phyloP scores from a whole-genome alignment of 2,329 filamentous ascomycete species.

The Ploettnerulaceae sp. region DNA sequence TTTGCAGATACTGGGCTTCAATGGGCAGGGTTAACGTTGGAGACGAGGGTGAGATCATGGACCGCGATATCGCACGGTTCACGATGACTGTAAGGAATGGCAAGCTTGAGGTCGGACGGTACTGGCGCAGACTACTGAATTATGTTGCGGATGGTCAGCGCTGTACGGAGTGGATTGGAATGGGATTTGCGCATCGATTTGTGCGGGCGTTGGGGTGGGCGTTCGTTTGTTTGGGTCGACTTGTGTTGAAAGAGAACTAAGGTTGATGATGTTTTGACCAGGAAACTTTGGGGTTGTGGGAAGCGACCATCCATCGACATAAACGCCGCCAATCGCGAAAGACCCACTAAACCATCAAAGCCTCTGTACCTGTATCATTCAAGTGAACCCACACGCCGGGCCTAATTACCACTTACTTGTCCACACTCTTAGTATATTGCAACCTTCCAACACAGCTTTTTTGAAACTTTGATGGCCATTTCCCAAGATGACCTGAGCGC shows the following conservation, averaged over 20 bases:
- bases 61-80: background rate
- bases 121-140: background rate
- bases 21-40: conserved; percentile 16
- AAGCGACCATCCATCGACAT: conserved; percentile 1
- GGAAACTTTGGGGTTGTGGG: background rate
- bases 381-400: too few species aligned
- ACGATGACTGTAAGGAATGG: background rate
- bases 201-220: background rate
- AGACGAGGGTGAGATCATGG: conserved; percentile 8
- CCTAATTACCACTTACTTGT: too few species aligned
- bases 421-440: too few species aligned
- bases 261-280: background rate
- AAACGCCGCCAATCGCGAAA: background rate
- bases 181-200: background rate
- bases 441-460: too few species aligned
- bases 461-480: too few species aligned
- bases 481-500: too few species aligned
- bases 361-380: background rate
- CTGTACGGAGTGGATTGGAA: background rate
- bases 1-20: conserved; percentile 29
- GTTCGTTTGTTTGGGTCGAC: background rate
- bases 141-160: conserved; percentile 2
- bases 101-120: background rate
- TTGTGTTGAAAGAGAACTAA: background rate
- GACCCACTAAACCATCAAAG: too few species aligned